A percentile compares a stretch with the other conserved stretches of the same genome.
Evolutionary conservation across 2,329 filamentous ascomycete genomes (phyloP).

Genomic region (Paracamarosporium sp.): DNA sequence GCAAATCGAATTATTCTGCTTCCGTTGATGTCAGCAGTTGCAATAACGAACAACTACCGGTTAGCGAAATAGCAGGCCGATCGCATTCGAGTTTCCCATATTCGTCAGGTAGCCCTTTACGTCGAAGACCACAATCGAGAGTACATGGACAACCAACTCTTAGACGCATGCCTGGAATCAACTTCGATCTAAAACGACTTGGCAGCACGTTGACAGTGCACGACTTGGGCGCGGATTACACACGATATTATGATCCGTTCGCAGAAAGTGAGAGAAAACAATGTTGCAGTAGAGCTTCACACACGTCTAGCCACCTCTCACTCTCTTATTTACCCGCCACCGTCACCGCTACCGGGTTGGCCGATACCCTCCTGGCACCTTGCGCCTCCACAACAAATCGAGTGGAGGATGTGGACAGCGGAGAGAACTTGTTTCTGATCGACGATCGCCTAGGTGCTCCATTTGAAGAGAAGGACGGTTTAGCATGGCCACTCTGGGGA

Average conservation of each 20-base stretch:
- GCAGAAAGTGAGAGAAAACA: slow-evolving; percentile 31
- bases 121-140: slow-evolving; percentile 18
- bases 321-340: slow-evolving; percentile 19
- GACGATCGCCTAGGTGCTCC: slow-evolving; percentile 57
- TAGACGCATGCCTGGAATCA: slow-evolving; percentile 24
- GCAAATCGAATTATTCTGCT: background rate
- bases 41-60: background rate
- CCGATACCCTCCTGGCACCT: slow-evolving; percentile 39
- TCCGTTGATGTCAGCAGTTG: background rate
- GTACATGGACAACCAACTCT: slow-evolving; percentile 17
- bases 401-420: slow-evolving; percentile 26
- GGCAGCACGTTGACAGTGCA: slow-evolving; percentile 32
- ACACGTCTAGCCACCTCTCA: slow-evolving; percentile 10
- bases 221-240: slow-evolving; percentile 43
- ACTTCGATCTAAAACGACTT: slow-evolving; percentile 13
- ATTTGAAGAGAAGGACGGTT: slow-evolving; percentile 49
- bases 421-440: slow-evolving; percentile 48
- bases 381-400: slow-evolving; percentile 35
- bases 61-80: background rate
- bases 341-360: background rate
- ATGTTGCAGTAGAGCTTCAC: slow-evolving; percentile 20
- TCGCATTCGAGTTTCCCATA: background rate
- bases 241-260: slow-evolving; percentile 45
- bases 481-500: slow-evolving; percentile 54
- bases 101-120: background rate